Conservation (phyloP, 2,329 filamentous ascomycete species). For the Ophiostoma sp. region DNA sequence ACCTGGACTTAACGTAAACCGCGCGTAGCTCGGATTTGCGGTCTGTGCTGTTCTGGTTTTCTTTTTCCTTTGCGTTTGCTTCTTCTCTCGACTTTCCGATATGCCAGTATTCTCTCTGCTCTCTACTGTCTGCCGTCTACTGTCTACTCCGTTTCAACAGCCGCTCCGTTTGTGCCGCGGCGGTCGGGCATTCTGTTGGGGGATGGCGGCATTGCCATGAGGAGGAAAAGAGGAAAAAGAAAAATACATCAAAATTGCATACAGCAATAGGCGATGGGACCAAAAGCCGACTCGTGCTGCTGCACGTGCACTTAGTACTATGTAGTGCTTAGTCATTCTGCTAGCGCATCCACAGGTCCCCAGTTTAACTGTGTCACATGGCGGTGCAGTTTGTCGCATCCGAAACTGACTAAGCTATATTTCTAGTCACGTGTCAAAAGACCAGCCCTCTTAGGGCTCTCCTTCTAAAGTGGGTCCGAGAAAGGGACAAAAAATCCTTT, state of each 20-base stretch:
- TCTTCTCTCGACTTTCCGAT: background rate
- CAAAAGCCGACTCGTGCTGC: conserved; percentile 6
- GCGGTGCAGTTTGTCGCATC: background rate
- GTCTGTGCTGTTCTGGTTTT: background rate
- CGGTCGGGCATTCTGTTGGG: conserved; percentile 11
- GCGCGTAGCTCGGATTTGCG: conserved; percentile 19
- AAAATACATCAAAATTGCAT: background rate
- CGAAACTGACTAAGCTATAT: background rate
- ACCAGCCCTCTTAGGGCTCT: conserved; percentile 24
- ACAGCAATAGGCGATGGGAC: background rate
- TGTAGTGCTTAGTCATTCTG: background rate
- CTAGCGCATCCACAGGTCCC: background rate
- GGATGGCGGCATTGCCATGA: background rate
- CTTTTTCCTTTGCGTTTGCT: background rate
- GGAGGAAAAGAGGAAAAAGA: conserved; percentile 1
- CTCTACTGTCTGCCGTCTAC: background rate
- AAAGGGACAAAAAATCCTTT: conserved; percentile 3
- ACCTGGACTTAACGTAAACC: conserved; percentile 16
- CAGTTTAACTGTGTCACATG: background rate
- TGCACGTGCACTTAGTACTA: background rate
- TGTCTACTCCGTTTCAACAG: background rate
- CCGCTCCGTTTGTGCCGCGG: background rate
- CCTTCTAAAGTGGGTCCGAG: conserved; percentile 2
- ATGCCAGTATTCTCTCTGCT: background rate
- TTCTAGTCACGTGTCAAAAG: conserved; percentile 13